Conservation (phyloP, 78 protist species). For the Dictyostelium discoideum region dicty_2.7 NC_007088.5:2834501-2835000, state of each 20-base stretch:
- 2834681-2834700: background rate
- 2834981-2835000: background rate
- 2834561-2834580: conserved; percentile 34
- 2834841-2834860: background rate
- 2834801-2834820: background rate
- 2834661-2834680: background rate
- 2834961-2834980: conserved; percentile 7
- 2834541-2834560: conserved; percentile 36
- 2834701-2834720: background rate
- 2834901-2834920: background rate
- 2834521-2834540: conserved; percentile 82
- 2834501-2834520: conserved; percentile 69
- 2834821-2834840: background rate
- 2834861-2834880: background rate
- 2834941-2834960: background rate
- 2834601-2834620: conserved; percentile 51
- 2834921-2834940: background rate
- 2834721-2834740: background rate
- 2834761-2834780: background rate
- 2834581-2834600: conserved; percentile 68
- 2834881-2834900: background rate
- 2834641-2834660: background rate
- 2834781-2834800: background rate
- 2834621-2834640: background rate
- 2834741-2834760: background rate